Evolutionary conservation across 345 rosid species (phyloP).

Genomic region (Lumnitzera racemosa): DNA sequence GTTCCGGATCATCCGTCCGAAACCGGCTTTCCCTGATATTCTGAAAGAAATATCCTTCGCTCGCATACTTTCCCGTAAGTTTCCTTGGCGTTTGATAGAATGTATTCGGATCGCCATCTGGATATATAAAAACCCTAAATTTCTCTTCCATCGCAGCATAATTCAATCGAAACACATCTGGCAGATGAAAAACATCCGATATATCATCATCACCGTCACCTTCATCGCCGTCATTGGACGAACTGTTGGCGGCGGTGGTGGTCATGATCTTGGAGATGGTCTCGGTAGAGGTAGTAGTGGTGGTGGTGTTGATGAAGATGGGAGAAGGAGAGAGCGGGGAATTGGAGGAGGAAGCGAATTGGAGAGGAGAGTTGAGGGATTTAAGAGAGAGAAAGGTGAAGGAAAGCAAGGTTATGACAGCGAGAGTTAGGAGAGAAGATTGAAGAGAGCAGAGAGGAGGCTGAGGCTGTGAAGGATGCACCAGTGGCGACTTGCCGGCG

Average conservation of each 20-base stretch:
- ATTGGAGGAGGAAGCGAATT: slow-evolving; percentile 12
- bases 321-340: slow-evolving; percentile 6
- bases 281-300: not conserved
- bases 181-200: slow-evolving; percentile 58
- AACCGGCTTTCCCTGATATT: slow-evolving; percentile 73
- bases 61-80: slow-evolving; percentile 89
- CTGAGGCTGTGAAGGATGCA: slow-evolving; percentile 15
- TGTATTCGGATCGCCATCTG: slow-evolving; percentile 89
- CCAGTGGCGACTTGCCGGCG: slow-evolving; percentile 32
- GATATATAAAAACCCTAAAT: slow-evolving; percentile 81
- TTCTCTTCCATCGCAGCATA: slow-evolving; percentile 75
- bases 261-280: not conserved
- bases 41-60: slow-evolving; percentile 98
- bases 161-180: slow-evolving; percentile 51
- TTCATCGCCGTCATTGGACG: not conserved
- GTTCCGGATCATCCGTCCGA: slow-evolving; percentile 69
- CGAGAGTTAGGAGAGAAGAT: slow-evolving; percentile 57
- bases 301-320: slow-evolving; percentile 14
- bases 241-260: not conserved
- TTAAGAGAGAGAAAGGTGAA: slow-evolving; percentile 54
- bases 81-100: slow-evolving; percentile 92
- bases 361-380: slow-evolving; percentile 36
- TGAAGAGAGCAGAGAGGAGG: slow-evolving; percentile 43
- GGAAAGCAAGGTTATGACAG: slow-evolving; percentile 60
- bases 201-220: slow-evolving; percentile 8